Percentiles rank a stretch among this genome's conserved stretches.
Conservation (phyloP, 2,329 filamentous ascomycete species). For the Cadophora sp. region DNA sequence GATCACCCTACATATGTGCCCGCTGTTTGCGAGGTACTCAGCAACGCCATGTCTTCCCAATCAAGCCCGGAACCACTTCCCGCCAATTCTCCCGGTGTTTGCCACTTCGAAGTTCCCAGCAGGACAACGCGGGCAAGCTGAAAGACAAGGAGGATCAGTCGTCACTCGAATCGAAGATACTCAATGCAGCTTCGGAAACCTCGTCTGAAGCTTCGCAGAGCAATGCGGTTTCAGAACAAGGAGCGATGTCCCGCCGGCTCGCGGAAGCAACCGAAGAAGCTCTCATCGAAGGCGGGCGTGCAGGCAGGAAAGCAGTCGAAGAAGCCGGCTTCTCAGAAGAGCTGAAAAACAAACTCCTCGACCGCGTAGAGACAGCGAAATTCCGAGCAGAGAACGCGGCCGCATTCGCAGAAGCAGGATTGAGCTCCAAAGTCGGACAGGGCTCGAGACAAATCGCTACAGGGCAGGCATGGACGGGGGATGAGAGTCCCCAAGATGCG, state of each 20-base stretch:
- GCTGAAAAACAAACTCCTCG: slow-evolving; percentile 62
- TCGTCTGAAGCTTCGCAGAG: slow-evolving; percentile 9
- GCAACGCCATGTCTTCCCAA: slow-evolving; percentile 35
- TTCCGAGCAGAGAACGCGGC: slow-evolving; percentile 58
- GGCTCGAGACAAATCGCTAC: slow-evolving; percentile 73
- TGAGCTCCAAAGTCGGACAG: slow-evolving; percentile 65
- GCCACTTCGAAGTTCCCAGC: slow-evolving; percentile 35
- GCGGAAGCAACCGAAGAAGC: slow-evolving; percentile 69
- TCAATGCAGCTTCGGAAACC: slow-evolving; percentile 4
- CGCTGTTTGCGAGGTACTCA: slow-evolving; percentile 39
- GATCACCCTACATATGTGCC: slow-evolving; percentile 35
- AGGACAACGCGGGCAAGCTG: slow-evolving; percentile 27
- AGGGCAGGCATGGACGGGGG: slow-evolving; percentile 77
- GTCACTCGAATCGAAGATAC: slow-evolving; percentile 30
- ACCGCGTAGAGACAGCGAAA: slow-evolving; percentile 61
- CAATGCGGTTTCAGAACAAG: slow-evolving; percentile 34
- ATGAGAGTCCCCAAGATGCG: slow-evolving; percentile 75
- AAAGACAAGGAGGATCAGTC: slow-evolving; percentile 22
- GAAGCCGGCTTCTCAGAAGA: slow-evolving; percentile 70
- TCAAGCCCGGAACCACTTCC: background rate
- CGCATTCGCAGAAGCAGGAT: slow-evolving; percentile 55
- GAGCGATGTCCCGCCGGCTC: slow-evolving; percentile 60
- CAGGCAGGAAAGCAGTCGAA: slow-evolving; percentile 64
- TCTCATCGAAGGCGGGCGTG: slow-evolving; percentile 62
- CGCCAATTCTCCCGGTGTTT: slow-evolving; percentile 34